Evolutionary conservation across 2,329 filamentous ascomycete species (phyloP).

Genomic region (Scorias spongiosa): DNA sequence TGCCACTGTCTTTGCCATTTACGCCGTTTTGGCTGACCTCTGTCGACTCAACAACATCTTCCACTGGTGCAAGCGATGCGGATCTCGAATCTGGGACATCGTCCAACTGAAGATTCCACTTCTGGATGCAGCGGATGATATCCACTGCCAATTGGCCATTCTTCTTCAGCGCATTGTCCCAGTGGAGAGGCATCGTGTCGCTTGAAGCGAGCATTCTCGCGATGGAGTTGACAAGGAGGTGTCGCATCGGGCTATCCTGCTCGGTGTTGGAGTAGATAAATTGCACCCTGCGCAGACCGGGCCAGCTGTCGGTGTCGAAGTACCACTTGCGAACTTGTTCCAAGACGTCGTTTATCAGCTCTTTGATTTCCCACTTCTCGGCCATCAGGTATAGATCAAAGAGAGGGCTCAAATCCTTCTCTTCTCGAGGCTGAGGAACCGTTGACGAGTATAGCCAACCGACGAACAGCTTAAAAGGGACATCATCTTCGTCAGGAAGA

Average conservation of each 20-base stretch:
- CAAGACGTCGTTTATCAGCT: constrained; percentile 33
- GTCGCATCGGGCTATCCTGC: constrained; percentile 31
- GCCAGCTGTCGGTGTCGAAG: constrained; percentile 37
- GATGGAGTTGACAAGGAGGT: constrained; percentile 33
- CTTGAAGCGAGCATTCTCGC: constrained; percentile 36
- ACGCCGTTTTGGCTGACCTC: neutral
- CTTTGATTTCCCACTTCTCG: constrained; percentile 36
- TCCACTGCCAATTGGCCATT: constrained; percentile 42
- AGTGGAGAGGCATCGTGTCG: constrained; percentile 36
- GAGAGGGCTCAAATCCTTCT: constrained; percentile 34
- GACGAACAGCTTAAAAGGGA: constrained; percentile 36
- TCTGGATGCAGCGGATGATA: constrained; percentile 38
- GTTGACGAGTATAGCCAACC: constrained; percentile 38
- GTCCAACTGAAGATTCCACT: constrained; percentile 36
- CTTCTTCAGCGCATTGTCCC: constrained; percentile 39
- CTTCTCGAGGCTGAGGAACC: constrained; percentile 32
- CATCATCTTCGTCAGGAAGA: constrained; percentile 38
- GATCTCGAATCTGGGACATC: constrained; percentile 35
- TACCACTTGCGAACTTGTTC: constrained; percentile 36
- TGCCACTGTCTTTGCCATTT: neutral
- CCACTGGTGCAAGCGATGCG: constrained; percentile 25
- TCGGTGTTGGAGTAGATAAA: constrained; percentile 37
- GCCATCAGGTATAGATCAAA: constrained; percentile 41
- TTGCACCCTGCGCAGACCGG: constrained; percentile 37
- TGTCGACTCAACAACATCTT: constrained; percentile 10